Percentiles rank a stretch among this genome's conserved stretches.
Evolutionary conservation across 225 moss, liverwort and hornwort species (phyloP).

Genomic region (Bryum argenteum): DNA sequence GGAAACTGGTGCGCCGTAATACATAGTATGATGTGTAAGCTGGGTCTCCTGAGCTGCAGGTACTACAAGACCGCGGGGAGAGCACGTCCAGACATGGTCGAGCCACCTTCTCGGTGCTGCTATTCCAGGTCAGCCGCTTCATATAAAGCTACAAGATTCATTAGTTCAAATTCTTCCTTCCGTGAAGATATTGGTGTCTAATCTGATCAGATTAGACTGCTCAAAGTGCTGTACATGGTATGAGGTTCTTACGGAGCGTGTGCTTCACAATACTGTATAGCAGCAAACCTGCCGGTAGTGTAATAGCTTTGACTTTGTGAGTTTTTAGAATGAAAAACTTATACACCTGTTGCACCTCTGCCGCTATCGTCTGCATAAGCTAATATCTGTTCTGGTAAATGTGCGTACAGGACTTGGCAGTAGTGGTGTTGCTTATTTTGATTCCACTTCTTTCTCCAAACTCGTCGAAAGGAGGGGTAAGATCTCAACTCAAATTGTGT

Average conservation of each 20-base stretch:
- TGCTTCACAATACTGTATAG: too few species aligned
- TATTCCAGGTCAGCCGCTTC: conserved; percentile 74
- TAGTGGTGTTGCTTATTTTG: conserved; percentile 94
- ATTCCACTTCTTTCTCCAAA: conserved; percentile 88
- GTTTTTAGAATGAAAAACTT: too few species aligned
- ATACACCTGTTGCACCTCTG: too few species aligned
- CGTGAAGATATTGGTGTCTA: not conserved
- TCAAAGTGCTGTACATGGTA: not conserved
- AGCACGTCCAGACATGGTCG: conserved; percentile 97
- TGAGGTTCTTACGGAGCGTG: too few species aligned
- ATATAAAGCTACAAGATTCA: not conserved
- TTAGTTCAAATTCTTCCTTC: too few species aligned
- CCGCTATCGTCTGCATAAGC: too few species aligned
- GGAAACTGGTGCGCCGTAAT: too few species aligned
- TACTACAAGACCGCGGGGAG: conserved; percentile 97
- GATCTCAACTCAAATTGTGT: conserved; percentile 25
- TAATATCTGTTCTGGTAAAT: not conserved
- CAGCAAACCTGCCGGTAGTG: too few species aligned
- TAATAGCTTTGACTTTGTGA: too few species aligned
- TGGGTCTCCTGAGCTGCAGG: conserved; percentile 45
- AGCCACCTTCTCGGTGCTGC: conserved; percentile 92
- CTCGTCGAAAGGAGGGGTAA: conserved; percentile 94
- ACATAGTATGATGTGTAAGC: not conserved
- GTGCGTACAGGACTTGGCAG: conserved; percentile 82
- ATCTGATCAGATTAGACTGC: not conserved